These are phyloP conservation scores for Gossypium schwendimanii DNA, from an alignment of 441 rosid genomes.

Conservation along the genomic window DNA sequence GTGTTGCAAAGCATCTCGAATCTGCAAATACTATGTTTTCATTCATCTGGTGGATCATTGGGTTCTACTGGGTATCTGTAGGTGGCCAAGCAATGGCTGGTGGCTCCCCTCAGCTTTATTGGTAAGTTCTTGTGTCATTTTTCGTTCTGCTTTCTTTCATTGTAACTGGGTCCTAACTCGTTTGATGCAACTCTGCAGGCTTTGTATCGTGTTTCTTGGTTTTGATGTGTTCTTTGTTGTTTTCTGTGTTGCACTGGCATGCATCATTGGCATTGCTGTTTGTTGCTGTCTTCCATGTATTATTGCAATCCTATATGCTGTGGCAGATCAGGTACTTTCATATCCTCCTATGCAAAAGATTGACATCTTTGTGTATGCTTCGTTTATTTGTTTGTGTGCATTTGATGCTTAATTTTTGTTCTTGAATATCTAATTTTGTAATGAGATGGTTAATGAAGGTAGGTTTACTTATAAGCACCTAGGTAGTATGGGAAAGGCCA, in stretches of 20 bases:
- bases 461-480: not conserved
- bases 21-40: conserved; percentile 93
- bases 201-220: conserved; percentile 88
- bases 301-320: conserved; percentile 88
- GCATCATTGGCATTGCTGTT: conserved; percentile 91
- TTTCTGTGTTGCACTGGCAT: conserved; percentile 90
- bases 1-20: conserved; percentile 73
- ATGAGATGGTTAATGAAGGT: not conserved
- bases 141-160: not conserved
- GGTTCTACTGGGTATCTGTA: conserved; percentile 91
- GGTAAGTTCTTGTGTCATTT: conserved; percentile 36
- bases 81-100: conserved; percentile 68
- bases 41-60: conserved; percentile 91
- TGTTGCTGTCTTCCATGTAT: conserved; percentile 99
- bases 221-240: conserved; percentile 97
- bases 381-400: not conserved
- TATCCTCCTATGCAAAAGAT: not conserved
- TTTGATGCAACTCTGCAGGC: conserved; percentile 48
- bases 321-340: conserved; percentile 81
- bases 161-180: conserved; percentile 12
- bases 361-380: not conserved
- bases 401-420: conserved; percentile 5
- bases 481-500: not conserved
- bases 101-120: conserved; percentile 76
- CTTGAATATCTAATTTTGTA: not conserved